Percentiles rank a stretch among this genome's conserved stretches.
phyloP scores from a whole-genome alignment of 495 filamentous ascomycete species.

The Penicillium samsonianum region DNA sequence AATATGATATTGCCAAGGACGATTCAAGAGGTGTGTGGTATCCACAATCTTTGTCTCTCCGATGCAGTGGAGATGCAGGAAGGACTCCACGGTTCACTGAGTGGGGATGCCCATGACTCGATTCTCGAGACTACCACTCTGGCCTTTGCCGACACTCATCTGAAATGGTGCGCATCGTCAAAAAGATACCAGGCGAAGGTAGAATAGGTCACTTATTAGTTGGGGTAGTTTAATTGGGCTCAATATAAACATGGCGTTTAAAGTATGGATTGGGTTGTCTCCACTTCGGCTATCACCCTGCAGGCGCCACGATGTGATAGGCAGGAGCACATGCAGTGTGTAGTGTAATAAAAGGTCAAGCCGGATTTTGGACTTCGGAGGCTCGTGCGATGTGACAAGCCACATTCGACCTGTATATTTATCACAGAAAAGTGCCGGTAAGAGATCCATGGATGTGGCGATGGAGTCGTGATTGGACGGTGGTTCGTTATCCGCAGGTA shows the following conservation, averaged over 20 bases:
- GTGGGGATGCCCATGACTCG: neutral
- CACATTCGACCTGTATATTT: neutral
- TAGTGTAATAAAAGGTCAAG: neutral
- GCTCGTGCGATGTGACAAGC: neutral
- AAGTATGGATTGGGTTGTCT: neutral
- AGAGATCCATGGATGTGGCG: neutral
- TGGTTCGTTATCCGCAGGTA: neutral
- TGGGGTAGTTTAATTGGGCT: neutral
- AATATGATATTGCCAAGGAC: neutral
- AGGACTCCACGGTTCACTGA: neutral
- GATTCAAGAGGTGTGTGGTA: neutral
- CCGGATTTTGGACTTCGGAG: neutral
- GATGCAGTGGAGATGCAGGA: neutral
- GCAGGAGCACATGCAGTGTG: neutral
- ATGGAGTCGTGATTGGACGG: neutral
- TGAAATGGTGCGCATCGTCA: constrained; percentile 1
- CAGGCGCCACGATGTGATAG: neutral
- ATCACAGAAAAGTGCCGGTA: neutral
- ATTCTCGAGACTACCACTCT: neutral
- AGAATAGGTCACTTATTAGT: neutral
- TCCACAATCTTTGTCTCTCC: neutral
- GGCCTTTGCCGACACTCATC: neutral
- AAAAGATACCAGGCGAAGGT: constrained; percentile 5
- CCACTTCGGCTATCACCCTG: neutral
- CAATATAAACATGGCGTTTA: neutral